These are phyloP conservation scores for Sugiyamaella smithiae DNA, from an alignment of 805 yeast genomes.

Conservation along the genomic window DNA sequence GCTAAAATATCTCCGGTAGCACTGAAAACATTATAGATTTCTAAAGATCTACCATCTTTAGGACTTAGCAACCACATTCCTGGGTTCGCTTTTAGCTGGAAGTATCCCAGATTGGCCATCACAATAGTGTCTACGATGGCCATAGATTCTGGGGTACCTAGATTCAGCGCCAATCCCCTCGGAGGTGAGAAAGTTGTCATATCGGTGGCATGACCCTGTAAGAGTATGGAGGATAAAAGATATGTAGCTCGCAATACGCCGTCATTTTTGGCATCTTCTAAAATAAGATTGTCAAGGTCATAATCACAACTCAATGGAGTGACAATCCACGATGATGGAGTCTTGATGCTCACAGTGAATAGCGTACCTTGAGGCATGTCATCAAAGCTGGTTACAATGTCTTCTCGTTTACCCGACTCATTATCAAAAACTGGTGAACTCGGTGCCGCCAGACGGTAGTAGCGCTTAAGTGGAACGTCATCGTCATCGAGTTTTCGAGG, in stretches of 20 bases:
- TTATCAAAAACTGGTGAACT: conserved; percentile 32
- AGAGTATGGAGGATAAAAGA: conserved; percentile 50
- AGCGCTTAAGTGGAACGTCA: conserved; percentile 52
- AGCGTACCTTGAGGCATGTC: conserved; percentile 52
- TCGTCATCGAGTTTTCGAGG: conserved; percentile 47
- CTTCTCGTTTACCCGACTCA: conserved; percentile 29
- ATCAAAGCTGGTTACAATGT: conserved; percentile 37
- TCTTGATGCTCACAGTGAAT: conserved; percentile 55
- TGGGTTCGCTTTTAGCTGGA: conserved; percentile 71
- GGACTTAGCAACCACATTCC: conserved; percentile 62
- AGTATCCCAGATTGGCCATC: conserved; percentile 81
- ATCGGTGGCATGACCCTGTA: conserved; percentile 70
- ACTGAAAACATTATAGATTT: conserved; percentile 38
- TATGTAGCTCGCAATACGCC: conserved; percentile 44
- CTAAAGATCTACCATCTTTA: conserved; percentile 42
- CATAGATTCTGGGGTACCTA: conserved; percentile 33
- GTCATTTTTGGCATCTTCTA: conserved; percentile 37
- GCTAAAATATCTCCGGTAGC: conserved; percentile 9
- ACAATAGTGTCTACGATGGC: conserved; percentile 55
- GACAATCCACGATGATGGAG: conserved; percentile 68
- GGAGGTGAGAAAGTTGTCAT: conserved; percentile 42
- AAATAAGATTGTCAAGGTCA: conserved; percentile 63
- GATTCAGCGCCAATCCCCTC: conserved; percentile 50
- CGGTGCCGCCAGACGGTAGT: conserved; percentile 51
- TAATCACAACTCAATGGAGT: conserved; percentile 48